phyloP scores from a whole-genome alignment of 306 rosid species.

The Styphnolobium japonicum region DNA sequence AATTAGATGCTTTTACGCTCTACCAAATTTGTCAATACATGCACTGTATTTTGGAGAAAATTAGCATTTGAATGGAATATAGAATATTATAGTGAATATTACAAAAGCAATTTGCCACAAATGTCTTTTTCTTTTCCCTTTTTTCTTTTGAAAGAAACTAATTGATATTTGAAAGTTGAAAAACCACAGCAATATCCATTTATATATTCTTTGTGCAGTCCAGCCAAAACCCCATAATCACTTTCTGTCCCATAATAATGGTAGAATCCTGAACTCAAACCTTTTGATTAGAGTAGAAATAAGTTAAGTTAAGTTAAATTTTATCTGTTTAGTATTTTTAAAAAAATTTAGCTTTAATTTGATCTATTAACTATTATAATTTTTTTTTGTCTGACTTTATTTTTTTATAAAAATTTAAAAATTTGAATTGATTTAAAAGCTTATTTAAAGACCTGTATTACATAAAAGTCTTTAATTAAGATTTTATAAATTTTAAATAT shows the following conservation, averaged over 20 bases:
- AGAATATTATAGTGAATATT: background rate
- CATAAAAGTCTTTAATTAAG: too few species aligned
- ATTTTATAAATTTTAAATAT: too few species aligned
- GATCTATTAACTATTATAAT: too few species aligned
- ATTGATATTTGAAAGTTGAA: background rate
- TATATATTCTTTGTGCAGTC: slow-evolving; percentile 16
- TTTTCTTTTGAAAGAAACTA: background rate
- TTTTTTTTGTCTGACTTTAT: too few species aligned
- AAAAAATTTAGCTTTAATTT: too few species aligned
- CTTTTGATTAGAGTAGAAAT: too few species aligned
- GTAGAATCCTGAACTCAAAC: background rate
- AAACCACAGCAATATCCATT: background rate
- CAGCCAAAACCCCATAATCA: background rate
- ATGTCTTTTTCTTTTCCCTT: background rate
- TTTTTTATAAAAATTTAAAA: too few species aligned
- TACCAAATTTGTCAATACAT: background rate
- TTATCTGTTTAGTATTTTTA: too few species aligned
- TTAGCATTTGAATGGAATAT: background rate
- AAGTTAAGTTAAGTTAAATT: too few species aligned
- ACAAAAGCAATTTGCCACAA: background rate
- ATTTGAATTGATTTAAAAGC: too few species aligned
- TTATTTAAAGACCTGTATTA: too few species aligned
- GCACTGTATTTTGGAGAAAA: background rate
- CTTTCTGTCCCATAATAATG: background rate
- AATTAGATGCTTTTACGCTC: background rate